Evolutionary conservation across 148 eudicot genomes (phyloP), one percentile per base, ranked within the genome.

Genomic region (Linanthus parryae): DNA sequence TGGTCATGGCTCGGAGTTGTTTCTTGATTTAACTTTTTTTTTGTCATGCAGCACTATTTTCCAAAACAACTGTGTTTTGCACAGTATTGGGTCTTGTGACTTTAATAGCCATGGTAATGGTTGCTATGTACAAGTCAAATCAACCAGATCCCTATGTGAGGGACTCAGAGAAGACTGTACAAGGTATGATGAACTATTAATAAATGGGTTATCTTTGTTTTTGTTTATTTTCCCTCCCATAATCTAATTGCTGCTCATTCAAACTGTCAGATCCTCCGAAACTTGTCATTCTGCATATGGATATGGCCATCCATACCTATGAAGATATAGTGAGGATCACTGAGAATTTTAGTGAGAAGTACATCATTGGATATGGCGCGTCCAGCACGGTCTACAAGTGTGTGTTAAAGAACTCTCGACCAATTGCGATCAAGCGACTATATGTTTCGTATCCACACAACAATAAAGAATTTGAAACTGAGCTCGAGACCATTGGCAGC

Each of bases 321-420:
- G 82, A 83, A 20, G 90, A 83, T 44, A 76, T 83, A 23, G 68
- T 83, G 82, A 73, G 85, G 53, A 57, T 76, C 36, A 79, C 90
- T 3, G 90, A 83, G 58, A 83, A 79, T 44, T 66, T 83, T 7
- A 83, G 64, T 22, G 85, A 79, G 73, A 83, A 76, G 33, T 79
- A 79, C 54, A 73, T 79, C 10, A 71, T 83, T 14, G 90, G 90
- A 57, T 76, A 66, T 42, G 90, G 90, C 54, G 82, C 85, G 30
- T 70, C 90, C 13, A 83, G 90, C 71, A 83, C 73, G 0, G 90
- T 83, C 5, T 83, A 79, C 63, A 83, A 83, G 57, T 83, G 90
- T 62, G 39, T 58, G 10, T 46, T 79, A 57, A 83, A 79, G 64
- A 68, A 66, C 66, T 73, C 85, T 80, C 85, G 90, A 56, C 80